phyloP scores from a whole-genome alignment of 495 filamentous ascomycete genomes.

The Evernia prunastri region DNA sequence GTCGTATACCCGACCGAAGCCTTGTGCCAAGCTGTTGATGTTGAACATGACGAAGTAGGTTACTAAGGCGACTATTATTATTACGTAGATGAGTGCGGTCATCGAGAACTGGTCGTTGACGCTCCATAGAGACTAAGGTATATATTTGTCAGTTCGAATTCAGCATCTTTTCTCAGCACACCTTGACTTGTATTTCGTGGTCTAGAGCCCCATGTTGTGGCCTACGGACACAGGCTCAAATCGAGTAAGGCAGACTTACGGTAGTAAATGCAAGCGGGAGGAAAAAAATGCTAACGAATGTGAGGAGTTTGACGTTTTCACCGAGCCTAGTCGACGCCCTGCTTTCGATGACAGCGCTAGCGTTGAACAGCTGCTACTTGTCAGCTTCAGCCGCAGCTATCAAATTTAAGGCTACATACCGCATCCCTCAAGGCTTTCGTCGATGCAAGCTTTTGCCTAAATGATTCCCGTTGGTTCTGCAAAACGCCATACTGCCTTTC shows the following conservation, averaged over 20 bases:
- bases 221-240: background rate
- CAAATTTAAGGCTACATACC: slow-evolving; percentile 12
- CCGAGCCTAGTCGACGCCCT: slow-evolving; percentile 32
- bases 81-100: slow-evolving; percentile 23
- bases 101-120: slow-evolving; percentile 29
- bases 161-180: background rate
- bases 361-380: slow-evolving; percentile 26
- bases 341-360: slow-evolving; percentile 32
- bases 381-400: slow-evolving; percentile 1
- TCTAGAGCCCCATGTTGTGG: background rate
- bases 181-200: background rate
- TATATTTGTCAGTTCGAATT: slow-evolving; percentile 1
- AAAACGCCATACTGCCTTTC: slow-evolving; percentile 26
- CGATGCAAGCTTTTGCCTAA: slow-evolving; percentile 28
- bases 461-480: slow-evolving; percentile 27
- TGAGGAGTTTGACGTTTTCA: slow-evolving; percentile 44
- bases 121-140: slow-evolving; percentile 27
- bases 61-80: slow-evolving; percentile 24
- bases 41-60: slow-evolving; percentile 28
- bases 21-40: slow-evolving; percentile 26
- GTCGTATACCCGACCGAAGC: slow-evolving; percentile 22
- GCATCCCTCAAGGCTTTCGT: slow-evolving; percentile 29
- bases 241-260: slow-evolving; percentile 11
- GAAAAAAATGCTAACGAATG: slow-evolving; percentile 45
- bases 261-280: slow-evolving; percentile 43